A percentile compares a stretch with the other conserved stretches of the same genome.
These are phyloP conservation scores for Tylopilus felleus DNA, from an alignment of 768 basidiomycete species.

Conservation along the genomic window DNA sequence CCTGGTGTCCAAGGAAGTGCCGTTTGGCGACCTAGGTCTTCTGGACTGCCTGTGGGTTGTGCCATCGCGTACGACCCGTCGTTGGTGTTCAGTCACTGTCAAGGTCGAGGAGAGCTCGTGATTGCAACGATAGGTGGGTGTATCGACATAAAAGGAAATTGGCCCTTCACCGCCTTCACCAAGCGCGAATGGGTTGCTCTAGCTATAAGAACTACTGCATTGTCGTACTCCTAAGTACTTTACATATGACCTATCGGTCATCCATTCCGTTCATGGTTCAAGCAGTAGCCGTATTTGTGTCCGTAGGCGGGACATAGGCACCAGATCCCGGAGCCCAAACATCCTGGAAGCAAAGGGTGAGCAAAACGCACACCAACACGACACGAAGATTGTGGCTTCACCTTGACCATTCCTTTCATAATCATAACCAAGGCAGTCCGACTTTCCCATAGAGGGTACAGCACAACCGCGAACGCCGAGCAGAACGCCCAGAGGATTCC, in stretches of 20 bases:
- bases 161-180: no score
- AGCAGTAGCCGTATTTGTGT: background rate
- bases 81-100: constrained; percentile 1
- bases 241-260: background rate
- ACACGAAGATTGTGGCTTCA: constrained; percentile 17
- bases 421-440: constrained; percentile 62
- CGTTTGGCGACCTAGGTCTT: constrained; percentile 31
- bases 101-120: background rate
- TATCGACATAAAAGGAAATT: constrained; percentile 13
- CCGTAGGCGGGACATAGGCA: constrained; percentile 27
- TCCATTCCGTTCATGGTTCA: background rate
- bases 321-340: constrained; percentile 40
- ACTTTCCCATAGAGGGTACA: constrained; percentile 88
- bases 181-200: no score
- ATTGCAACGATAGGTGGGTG: background rate
- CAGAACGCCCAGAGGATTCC: constrained; percentile 84
- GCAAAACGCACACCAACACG: background rate
- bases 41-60: constrained; percentile 31
- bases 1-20: constrained; percentile 33
- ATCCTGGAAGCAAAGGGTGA: constrained; percentile 33
- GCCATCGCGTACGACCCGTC: constrained; percentile 21
- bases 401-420: constrained; percentile 60
- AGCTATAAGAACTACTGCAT: no score
- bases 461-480: constrained; percentile 69
- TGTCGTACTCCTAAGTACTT: background rate